Evolutionary conservation across 2,329 filamentous ascomycete species (phyloP).

Genomic region (Cordyceps tenuipes): DNA sequence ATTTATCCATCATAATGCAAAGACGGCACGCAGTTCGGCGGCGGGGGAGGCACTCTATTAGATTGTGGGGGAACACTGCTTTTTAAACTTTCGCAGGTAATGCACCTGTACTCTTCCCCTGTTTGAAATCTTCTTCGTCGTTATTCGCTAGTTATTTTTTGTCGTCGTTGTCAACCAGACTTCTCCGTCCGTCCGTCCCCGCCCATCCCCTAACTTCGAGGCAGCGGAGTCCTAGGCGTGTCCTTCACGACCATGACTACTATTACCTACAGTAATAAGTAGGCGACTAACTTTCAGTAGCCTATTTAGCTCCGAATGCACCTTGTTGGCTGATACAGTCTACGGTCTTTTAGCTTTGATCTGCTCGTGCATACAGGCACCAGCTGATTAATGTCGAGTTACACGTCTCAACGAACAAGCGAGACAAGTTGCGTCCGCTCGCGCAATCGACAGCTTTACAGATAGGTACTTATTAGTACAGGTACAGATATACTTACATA

Average conservation of each 20-base stretch:
- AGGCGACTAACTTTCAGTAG: too few relatives aligned
- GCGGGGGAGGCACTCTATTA: not conserved
- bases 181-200: not conserved
- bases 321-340: too few relatives aligned
- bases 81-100: not conserved
- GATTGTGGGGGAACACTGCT: not conserved
- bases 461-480: not conserved
- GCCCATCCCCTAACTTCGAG: not conserved
- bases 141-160: not conserved
- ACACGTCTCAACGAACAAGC: not conserved
- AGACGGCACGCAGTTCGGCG: not conserved
- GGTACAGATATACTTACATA: too few relatives aligned
- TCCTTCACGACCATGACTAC: not conserved
- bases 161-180: not conserved
- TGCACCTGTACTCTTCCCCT: not conserved
- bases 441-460: not conserved
- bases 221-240: not conserved
- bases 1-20: not conserved
- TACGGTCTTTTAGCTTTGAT: too few relatives aligned
- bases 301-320: too few relatives aligned
- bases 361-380: not conserved
- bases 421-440: not conserved
- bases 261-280: too few relatives aligned
- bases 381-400: not conserved
- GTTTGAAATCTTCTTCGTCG: not conserved